Percentiles rank a stretch among this genome's conserved stretches.
These are phyloP conservation scores for Talaromyces marneffei DNA, from an alignment of 2,329 filamentous ascomycete genomes.

Conservation along the genomic window DNA sequence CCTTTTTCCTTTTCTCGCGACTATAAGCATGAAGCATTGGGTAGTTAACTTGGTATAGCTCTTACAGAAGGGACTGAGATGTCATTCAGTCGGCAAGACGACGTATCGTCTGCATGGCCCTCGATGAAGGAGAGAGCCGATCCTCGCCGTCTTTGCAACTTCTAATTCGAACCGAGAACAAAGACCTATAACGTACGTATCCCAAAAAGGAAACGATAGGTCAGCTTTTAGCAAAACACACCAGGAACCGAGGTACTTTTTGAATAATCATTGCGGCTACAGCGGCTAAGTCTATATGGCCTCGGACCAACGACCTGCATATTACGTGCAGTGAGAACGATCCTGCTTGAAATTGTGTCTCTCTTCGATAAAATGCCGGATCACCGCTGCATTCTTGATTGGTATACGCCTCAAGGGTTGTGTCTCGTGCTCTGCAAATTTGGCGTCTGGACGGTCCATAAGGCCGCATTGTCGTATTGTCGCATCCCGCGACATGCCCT, in stretches of 20 bases:
- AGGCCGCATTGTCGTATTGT: background rate
- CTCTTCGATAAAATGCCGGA: background rate
- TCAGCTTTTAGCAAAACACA: background rate
- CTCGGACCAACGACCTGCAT: background rate
- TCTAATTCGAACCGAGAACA: background rate
- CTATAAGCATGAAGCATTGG: background rate
- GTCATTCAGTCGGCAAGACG: background rate
- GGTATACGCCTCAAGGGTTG: background rate
- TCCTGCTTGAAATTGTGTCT: background rate
- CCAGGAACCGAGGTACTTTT: background rate
- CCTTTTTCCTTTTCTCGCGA: background rate
- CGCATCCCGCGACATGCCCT: background rate
- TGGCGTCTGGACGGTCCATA: background rate
- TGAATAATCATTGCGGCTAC: constrained; percentile 11
- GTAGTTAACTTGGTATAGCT: background rate
- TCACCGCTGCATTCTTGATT: background rate
- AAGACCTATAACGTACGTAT: background rate
- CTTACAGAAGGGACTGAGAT: background rate
- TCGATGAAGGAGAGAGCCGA: background rate
- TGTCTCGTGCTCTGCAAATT: constrained; percentile 4
- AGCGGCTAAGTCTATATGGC: constrained; percentile 5
- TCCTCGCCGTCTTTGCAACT: background rate
- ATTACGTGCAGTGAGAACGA: background rate
- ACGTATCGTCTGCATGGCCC: background rate
- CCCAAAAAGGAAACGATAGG: background rate